phyloP scores from a whole-genome alignment of 345 rosid genomes.

The Xanthoceras sorbifolium region DNA sequence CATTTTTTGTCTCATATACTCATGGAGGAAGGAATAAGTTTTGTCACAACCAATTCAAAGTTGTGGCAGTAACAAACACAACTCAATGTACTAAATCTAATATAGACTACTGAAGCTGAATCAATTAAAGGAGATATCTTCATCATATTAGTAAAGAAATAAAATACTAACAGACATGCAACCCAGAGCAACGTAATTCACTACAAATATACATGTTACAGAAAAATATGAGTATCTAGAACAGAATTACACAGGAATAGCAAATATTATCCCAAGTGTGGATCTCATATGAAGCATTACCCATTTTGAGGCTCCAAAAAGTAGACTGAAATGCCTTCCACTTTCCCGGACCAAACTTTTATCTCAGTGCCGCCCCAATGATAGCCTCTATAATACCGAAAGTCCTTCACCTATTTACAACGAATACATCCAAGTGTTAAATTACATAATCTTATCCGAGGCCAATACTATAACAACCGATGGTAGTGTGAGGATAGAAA shows the following conservation, averaged over 20 bases:
- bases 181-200: not conserved
- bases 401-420: constrained; percentile 68
- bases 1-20: not conserved
- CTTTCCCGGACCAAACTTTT: constrained; percentile 89
- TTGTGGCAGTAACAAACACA: not conserved
- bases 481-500: not conserved
- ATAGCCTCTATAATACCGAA: constrained; percentile 60
- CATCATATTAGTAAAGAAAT: not conserved
- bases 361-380: constrained; percentile 88
- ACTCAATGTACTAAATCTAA: not conserved
- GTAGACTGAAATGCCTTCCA: constrained; percentile 89
- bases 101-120: not conserved
- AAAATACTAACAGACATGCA: not conserved
- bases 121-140: not conserved
- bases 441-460: constrained; percentile 11
- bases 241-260: not conserved
- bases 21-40: not conserved
- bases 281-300: constrained; percentile 39
- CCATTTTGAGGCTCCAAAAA: constrained; percentile 90
- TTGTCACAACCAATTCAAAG: not conserved
- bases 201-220: not conserved
- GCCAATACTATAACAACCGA: constrained; percentile 10
- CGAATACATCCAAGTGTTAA: constrained; percentile 5
- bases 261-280: not conserved
- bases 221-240: constrained; percentile 3